Base-by-base conservation (phyloP, 2,329 filamentous ascomycete species). In the Neofusicoccum sp. region DNA sequence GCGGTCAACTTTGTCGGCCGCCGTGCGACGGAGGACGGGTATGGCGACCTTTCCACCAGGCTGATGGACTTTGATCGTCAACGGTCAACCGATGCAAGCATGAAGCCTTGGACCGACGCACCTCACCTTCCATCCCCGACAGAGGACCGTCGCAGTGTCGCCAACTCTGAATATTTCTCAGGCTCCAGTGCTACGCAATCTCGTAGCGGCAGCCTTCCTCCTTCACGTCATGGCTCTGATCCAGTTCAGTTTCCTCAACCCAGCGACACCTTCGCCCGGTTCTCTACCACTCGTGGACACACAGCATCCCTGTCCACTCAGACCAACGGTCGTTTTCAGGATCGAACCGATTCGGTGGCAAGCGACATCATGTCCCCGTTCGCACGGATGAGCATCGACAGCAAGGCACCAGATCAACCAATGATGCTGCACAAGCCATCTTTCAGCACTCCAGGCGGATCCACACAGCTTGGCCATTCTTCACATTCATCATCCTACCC, bases 171-270 rank as follows among this genome's bases (percentile, higher is more conserved):
- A 7, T 85, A 81, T 69, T 79, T 81, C 65, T 75, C 72, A 37
- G 70, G 78, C 14, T 73, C 74, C 1, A 81, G 81, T 52, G 77
- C 77, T 52, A 75, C 78, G 16, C 72, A 78, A 3, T 82, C 84
- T n/a, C 80, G 84, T 64, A 85, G 86, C 64, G 76, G 78, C 45
- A 86, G 81, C 71, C 75, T 85, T 50, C 84, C 86, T 48, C 80
- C 85, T 1, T 86, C 86, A 39, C 80, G 84, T 52, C 82, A 85
- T 62, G 76, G 78, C 9, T 76, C 76, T 14, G 76, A 81, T 49
- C 73, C 74, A 29, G 66, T 73, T 5, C 71, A 72, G 36, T 78
- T 74, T 56, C 66, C 68, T n/a, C 71, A 74, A 43, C 65, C 66
- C 14, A 48, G 66, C 6, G 73, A 77, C 36, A 65, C 66, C 0